Evolutionary conservation across 768 basidiomycete species (phyloP).

Genomic region (Pilatotrama ljubarskyi): DNA sequence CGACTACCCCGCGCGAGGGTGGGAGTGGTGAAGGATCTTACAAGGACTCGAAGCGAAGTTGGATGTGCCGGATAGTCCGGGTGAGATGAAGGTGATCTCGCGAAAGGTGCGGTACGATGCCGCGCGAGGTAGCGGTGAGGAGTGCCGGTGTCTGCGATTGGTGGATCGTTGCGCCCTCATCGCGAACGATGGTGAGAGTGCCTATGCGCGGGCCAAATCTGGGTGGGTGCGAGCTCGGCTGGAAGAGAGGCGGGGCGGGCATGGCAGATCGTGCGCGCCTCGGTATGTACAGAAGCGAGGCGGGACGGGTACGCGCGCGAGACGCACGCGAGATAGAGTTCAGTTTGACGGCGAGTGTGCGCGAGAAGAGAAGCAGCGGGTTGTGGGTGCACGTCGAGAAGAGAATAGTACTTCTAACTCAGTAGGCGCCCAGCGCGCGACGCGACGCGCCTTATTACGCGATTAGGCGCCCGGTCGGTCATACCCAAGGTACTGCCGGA

Average conservation of each 20-base stretch:
- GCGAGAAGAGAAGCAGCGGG: background rate
- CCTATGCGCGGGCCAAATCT: slow-evolving; percentile 29
- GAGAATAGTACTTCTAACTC: too few relatives aligned
- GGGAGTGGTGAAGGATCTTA: slow-evolving; percentile 42
- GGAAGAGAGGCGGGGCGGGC: slow-evolving; percentile 4
- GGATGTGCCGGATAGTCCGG: slow-evolving; percentile 57
- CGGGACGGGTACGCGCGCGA: background rate
- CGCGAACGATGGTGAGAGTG: slow-evolving; percentile 20
- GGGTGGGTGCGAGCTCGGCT: background rate
- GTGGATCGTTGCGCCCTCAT: slow-evolving; percentile 22
- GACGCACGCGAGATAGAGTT: background rate
- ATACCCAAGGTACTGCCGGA: background rate
- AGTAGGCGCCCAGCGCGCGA: background rate
- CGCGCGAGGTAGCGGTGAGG: slow-evolving; percentile 66
- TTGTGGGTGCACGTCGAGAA: background rate
- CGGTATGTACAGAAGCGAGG: background rate
- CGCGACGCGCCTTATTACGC: slow-evolving; percentile 5
- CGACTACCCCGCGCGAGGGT: background rate
- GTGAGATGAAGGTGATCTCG: slow-evolving; percentile 54
- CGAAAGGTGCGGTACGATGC: slow-evolving; percentile 73
- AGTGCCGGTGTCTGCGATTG: slow-evolving; percentile 61
- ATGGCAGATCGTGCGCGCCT: slow-evolving; percentile 1
- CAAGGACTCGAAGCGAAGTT: slow-evolving; percentile 83
- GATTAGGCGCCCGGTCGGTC: background rate
- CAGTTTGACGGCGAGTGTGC: background rate